These are phyloP conservation scores for Carex scoparia DNA, from an alignment of 176 grass and related monocot species.

Conservation along the genomic window DNA sequence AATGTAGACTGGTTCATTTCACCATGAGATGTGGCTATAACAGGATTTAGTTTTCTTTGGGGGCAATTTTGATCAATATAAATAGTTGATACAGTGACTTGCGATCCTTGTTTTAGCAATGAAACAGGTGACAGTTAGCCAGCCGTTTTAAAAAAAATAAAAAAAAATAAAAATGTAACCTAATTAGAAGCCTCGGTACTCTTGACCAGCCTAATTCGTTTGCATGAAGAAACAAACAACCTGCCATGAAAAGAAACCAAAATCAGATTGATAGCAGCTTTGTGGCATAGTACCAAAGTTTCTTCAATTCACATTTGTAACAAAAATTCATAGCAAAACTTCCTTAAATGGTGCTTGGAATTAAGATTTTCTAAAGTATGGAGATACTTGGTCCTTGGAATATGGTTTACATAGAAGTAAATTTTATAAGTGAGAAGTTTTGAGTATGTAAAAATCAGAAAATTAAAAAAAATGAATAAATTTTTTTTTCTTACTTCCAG, in stretches of 20 bases:
- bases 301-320: neutral
- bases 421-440: neutral
- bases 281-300: neutral
- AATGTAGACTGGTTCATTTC: no score
- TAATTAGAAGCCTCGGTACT: slow-evolving; percentile 15
- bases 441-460: neutral
- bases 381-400: neutral
- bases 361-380: neutral
- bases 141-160: neutral
- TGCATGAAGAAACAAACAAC: slow-evolving; percentile 22
- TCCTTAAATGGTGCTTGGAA: neutral
- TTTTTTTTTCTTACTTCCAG: neutral
- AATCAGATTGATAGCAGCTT: neutral
- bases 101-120: neutral
- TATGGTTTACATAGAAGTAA: neutral
- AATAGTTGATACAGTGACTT: neutral
- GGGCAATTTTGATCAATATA: neutral
- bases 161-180: neutral
- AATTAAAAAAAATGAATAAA: neutral
- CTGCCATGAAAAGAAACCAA: neutral
- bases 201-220: slow-evolving; percentile 22
- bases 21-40: neutral
- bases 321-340: neutral
- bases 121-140: neutral
- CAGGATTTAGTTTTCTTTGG: neutral